A percentile compares a stretch with the other conserved stretches of the same genome.
phyloP scores from a whole-genome alignment of 306 rosid species.

The Malus domestica region DNA sequence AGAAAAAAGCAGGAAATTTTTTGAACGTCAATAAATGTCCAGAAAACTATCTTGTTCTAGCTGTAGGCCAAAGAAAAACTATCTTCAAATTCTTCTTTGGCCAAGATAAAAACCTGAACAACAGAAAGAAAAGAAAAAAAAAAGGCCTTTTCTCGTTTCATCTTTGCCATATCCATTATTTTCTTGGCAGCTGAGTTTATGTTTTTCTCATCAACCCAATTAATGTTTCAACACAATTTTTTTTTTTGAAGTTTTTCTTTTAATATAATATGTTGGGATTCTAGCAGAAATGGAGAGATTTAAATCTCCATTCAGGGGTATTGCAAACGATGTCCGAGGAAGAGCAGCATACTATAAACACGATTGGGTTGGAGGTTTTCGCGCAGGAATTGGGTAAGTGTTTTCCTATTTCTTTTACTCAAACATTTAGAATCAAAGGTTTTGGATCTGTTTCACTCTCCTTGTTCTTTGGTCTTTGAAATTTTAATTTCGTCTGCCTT shows the following conservation, averaged over 20 bases:
- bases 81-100: background rate
- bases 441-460: background rate
- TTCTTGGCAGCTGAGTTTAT: background rate
- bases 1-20: background rate
- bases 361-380: constrained; percentile 61
- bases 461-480: background rate
- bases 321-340: constrained; percentile 46
- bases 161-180: background rate
- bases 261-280: too few relatives aligned
- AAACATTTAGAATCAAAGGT: background rate
- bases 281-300: constrained; percentile 43
- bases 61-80: background rate
- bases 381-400: constrained; percentile 59
- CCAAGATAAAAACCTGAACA: background rate
- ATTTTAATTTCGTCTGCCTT: background rate
- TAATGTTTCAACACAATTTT: background rate
- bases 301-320: constrained; percentile 58
- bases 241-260: background rate
- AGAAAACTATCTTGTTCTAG: background rate
- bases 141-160: background rate
- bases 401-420: background rate
- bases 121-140: background rate
- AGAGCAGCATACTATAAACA: constrained; percentile 58
- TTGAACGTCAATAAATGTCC: background rate
- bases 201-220: background rate